Conservation (phyloP, 1,284 basidiomycete genomes). For the Grifola frondosa region DNA sequence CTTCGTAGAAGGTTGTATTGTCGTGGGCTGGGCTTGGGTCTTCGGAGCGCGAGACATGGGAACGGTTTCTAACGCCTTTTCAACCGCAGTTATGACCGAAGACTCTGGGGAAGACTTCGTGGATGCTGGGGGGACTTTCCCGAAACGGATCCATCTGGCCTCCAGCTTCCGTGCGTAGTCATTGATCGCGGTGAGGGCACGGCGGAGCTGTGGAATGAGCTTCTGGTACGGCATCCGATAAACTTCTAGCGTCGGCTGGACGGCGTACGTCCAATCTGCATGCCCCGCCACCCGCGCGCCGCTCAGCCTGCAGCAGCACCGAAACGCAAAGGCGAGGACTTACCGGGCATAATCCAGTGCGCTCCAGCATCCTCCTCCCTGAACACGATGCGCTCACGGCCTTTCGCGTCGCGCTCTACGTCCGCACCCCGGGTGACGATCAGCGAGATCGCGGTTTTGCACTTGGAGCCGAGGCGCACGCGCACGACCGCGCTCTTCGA, state of each 20-base stretch:
- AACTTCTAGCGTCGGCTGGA: constrained; percentile 36
- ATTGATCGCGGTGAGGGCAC: too few relatives aligned
- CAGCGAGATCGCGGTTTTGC: constrained; percentile 40
- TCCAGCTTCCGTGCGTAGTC: too few relatives aligned
- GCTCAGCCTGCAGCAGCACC: background rate
- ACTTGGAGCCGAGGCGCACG: constrained; percentile 27
- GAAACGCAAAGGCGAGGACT: constrained; percentile 9
- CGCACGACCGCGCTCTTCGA: constrained; percentile 21
- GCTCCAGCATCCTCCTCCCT: constrained; percentile 20
- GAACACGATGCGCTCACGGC: constrained; percentile 28
- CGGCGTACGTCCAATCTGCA: constrained; percentile 48
- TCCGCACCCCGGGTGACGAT: constrained; percentile 42
- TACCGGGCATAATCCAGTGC: constrained; percentile 41
- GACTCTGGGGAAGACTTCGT: too few relatives aligned
- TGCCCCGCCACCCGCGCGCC: fast-evolving
- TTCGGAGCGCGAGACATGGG: too few relatives aligned
- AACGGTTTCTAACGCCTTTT: too few relatives aligned
- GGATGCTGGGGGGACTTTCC: too few relatives aligned
- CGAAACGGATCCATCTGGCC: too few relatives aligned
- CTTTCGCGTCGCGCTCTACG: constrained; percentile 22
- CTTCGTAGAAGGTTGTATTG: too few relatives aligned
- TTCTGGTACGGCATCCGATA: constrained; percentile 44
- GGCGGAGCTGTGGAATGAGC: constrained; percentile 31
- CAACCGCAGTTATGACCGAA: too few relatives aligned
- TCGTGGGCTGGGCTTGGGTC: too few relatives aligned